Percentiles rank a stretch among this genome's conserved stretches.
phyloP scores from a whole-genome alignment of 306 rosid genomes.

The Ziziphus jujuba region DNA sequence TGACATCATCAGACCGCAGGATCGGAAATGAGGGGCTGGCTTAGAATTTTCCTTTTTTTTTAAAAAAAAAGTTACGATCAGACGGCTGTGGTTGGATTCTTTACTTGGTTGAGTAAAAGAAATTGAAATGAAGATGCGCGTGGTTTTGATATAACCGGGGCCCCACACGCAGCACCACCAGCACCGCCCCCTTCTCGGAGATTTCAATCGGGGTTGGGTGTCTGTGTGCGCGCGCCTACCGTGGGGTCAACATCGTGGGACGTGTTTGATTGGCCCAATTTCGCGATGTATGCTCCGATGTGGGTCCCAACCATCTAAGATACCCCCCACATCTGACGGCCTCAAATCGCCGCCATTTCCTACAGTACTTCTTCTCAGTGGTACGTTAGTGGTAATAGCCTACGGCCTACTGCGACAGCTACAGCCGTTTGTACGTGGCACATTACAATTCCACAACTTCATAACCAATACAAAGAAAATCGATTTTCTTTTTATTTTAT shows the following conservation, averaged over 20 bases:
- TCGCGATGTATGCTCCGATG: no score
- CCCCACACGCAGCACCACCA: constrained; percentile 1
- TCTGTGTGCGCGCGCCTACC: background rate
- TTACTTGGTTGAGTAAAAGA: constrained; percentile 4
- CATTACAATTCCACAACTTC: no score
- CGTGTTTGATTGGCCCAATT: background rate
- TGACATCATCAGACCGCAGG: constrained; percentile 15
- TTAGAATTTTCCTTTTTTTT: background rate
- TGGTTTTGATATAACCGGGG: background rate
- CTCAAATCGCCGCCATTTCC: constrained; percentile 16
- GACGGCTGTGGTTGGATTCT: constrained; percentile 24
- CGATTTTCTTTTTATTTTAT: no score
- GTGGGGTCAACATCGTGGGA: constrained; percentile 4
- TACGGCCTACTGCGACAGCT: no score
- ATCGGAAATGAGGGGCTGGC: background rate
- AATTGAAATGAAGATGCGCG: background rate
- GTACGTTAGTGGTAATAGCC: no score
- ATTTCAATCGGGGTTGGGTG: background rate
- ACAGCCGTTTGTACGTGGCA: no score
- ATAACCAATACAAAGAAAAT: no score
- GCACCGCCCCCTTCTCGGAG: constrained; percentile 15
- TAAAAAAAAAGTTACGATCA: background rate
- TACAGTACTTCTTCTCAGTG: background rate
- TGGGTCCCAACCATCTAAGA: constrained; percentile 3
- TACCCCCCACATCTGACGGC: constrained; percentile 25